Evolutionary conservation across 768 basidiomycete genomes (phyloP).

Genomic region (Pisolithus albus): DNA sequence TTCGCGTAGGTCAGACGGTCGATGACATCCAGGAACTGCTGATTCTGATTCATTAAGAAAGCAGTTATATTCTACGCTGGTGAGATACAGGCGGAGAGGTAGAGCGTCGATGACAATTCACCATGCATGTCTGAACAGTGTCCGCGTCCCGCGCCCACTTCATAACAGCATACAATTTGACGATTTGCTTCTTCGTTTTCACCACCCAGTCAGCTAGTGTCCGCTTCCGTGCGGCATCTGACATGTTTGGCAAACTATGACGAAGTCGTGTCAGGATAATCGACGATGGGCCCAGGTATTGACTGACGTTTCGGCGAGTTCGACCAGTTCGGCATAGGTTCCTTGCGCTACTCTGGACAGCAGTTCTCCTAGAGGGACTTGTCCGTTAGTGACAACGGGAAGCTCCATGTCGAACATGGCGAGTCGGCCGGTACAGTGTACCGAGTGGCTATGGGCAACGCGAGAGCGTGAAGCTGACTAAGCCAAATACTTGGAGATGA

Average conservation of each 20-base stretch:
- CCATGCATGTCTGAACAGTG: slow-evolving; percentile 85
- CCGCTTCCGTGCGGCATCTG: slow-evolving; percentile 72
- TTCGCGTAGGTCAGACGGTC: slow-evolving; percentile 55
- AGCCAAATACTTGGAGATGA: too few species aligned
- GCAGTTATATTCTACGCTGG: slow-evolving; percentile 69
- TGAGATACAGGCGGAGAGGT: not conserved
- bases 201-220: slow-evolving; percentile 84
- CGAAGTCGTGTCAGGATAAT: slow-evolving; percentile 3
- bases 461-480: too few species aligned
- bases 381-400: slow-evolving; percentile 65
- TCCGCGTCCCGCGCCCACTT: slow-evolving; percentile 85
- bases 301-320: slow-evolving; percentile 79
- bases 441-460: slow-evolving; percentile 21
- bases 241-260: slow-evolving; percentile 71
- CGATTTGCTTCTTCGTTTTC: slow-evolving; percentile 83
- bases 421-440: slow-evolving; percentile 15
- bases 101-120: slow-evolving; percentile 16
- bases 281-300: not conserved
- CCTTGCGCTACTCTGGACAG: slow-evolving; percentile 71
- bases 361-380: slow-evolving; percentile 65
- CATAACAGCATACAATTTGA: slow-evolving; percentile 79
- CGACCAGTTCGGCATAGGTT: slow-evolving; percentile 77
- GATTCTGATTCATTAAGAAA: slow-evolving; percentile 80
- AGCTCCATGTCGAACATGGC: slow-evolving; percentile 59
- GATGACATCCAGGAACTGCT: slow-evolving; percentile 71